Evolutionary conservation across 164 flowering plant species (phyloP), one percentile per base, ranked within the genome.

Genomic region (Sextonia rubra): DNA sequence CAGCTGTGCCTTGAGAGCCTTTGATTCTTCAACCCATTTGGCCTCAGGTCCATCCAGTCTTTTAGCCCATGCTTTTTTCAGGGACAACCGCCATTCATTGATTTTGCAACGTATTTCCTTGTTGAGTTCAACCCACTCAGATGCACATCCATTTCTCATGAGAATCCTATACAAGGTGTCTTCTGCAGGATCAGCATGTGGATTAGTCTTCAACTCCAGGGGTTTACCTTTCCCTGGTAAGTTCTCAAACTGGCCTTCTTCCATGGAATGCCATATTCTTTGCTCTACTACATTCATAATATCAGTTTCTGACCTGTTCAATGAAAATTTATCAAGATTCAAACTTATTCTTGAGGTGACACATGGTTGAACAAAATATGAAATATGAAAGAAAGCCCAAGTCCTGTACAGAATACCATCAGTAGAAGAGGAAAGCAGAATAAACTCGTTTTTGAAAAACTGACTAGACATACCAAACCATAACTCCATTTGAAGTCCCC

Each of bases 211-310:
- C 11, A 91, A 86, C 73, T 90, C 82, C 12, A 94, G 84, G 20
- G 98, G 98, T 72, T 94, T 94, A 2, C 98, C 98, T 94, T n/a
- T 94, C 47, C 98, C 98, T 0, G 97, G 93, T 75, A 94, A 81
- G 81, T 94, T 94, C 81, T 94, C 97, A 71, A 94, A 94, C 56
- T 94, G 90, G 12, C 97, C 97, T 77, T 94, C 93, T 79, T 88
- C 89, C 97, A 94, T 91, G 30, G 98, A 89, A 72, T 88, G 89
- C 91, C 90, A 94, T 79, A 94, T 91, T 75, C 97, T 86, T 73
- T 87, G 92, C 89, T 92, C 97, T 23, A 90, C 97, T 27, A 92
- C 90, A 79, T 88, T 91, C 27, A 86, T 81, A 3, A 92, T 87
- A 71, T 94, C 97, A 29, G 97, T 92, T 78, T 94, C 97, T 14